A percentile compares a stretch with the other conserved stretches of the same genome.
Conservation (phyloP, 2,329 filamentous ascomycete genomes). For the Sporothrix dimorphospora region DNA sequence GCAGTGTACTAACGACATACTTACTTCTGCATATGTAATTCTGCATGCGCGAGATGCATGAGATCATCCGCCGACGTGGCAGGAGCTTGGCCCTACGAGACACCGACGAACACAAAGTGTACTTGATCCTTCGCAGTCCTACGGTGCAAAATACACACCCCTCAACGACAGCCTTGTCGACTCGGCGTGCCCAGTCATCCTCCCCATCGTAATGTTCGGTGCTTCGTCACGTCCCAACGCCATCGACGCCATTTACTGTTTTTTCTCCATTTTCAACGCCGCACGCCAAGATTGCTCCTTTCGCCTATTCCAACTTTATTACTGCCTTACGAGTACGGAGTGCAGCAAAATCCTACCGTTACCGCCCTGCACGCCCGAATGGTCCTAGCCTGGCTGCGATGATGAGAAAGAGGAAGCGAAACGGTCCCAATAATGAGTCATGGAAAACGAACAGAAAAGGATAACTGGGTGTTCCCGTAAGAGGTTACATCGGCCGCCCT, state of each 20-base stretch:
- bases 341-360: neutral
- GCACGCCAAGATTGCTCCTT: neutral
- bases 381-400: neutral
- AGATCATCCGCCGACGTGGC: constrained; percentile 17
- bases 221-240: neutral
- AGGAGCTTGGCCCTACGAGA: neutral
- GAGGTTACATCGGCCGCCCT: constrained; percentile 13
- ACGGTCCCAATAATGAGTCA: constrained; percentile 13
- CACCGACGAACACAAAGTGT: neutral
- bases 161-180: constrained; percentile 9
- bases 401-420: neutral
- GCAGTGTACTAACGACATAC: neutral
- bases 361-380: neutral
- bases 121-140: neutral
- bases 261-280: neutral
- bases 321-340: neutral
- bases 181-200: neutral
- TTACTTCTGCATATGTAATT: neutral
- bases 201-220: neutral
- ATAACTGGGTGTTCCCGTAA: neutral
- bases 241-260: too few species aligned
- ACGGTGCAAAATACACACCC: neutral
- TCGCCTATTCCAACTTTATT: neutral
- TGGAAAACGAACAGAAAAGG: neutral
- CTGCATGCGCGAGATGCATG: constrained; percentile 2